phyloP scores from a whole-genome alignment of 1,139 yeast species.

The Suhomyces yuchorum region DNA sequence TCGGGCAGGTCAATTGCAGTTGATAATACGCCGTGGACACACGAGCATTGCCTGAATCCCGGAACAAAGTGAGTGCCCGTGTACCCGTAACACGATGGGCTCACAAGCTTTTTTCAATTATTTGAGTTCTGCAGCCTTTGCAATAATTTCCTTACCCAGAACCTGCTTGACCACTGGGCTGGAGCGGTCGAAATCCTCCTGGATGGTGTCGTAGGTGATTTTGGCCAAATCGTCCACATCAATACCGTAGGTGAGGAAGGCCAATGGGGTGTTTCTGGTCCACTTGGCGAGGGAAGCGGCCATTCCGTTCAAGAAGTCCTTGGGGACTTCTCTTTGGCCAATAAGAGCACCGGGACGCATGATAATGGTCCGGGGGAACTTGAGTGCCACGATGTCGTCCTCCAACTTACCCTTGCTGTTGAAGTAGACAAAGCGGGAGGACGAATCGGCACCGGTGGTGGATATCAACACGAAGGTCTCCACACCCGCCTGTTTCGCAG shows the following conservation, averaged over 20 bases:
- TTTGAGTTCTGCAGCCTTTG: constrained; percentile 4
- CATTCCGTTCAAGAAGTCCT: constrained; percentile 36
- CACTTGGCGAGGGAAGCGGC: constrained; percentile 32
- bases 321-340: constrained; percentile 55
- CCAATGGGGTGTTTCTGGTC: constrained; percentile 33
- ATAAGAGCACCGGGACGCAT: constrained; percentile 69
- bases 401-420: constrained; percentile 68
- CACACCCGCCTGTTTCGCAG: constrained; percentile 68
- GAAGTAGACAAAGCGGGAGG: constrained; percentile 55
- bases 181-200: constrained; percentile 1
- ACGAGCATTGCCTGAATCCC: not conserved
- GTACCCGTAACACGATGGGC: too few relatives aligned
- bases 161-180: constrained; percentile 8
- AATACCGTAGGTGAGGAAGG: constrained; percentile 19
- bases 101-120: not conserved
- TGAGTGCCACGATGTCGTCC: constrained; percentile 55
- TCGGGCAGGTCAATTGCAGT: not conserved
- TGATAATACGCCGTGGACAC: not conserved
- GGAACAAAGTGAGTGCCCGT: not conserved
- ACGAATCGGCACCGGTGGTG: constrained; percentile 55
- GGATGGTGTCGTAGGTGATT: not conserved
- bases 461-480: constrained; percentile 66
- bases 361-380: constrained; percentile 67
- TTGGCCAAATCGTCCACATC: constrained; percentile 33
- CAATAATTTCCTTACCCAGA: constrained; percentile 5